phyloP scores from a whole-genome alignment of 2,329 filamentous ascomycete species.

The Fusarium pseudocircinatum region DNA sequence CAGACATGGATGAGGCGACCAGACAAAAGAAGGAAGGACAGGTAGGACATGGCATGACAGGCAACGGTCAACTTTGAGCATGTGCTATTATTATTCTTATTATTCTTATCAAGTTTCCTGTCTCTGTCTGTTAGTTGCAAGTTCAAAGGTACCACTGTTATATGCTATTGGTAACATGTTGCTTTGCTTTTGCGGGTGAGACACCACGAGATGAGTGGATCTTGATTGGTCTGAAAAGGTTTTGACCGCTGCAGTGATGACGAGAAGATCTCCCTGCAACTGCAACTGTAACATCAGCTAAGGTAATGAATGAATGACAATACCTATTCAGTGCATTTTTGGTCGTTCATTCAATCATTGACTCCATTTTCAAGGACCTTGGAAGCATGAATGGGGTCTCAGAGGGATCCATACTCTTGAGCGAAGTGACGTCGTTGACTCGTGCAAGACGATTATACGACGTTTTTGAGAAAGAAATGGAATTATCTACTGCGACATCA shows the following conservation, averaged over 20 bases:
- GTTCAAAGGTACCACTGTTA: not conserved
- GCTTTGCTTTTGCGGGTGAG: conserved; percentile 14
- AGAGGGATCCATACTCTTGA: conserved; percentile 14
- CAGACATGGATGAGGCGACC: not conserved
- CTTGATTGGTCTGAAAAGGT: conserved; percentile 18
- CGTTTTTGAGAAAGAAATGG: not conserved
- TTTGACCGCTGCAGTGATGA: conserved; percentile 14
- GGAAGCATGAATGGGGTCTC: conserved; percentile 13
- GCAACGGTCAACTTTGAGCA: not conserved
- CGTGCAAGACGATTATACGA: not conserved
- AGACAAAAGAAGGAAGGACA: not conserved
- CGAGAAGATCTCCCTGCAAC: conserved; percentile 10
- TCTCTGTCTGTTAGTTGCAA: not conserved
- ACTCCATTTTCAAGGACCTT: not conserved
- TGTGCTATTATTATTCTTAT: not conserved
- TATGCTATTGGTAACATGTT: not conserved
- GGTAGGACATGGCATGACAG: not conserved
- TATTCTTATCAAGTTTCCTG: not conserved
- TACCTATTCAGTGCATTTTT: not conserved
- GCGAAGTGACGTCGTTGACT: conserved; percentile 33
- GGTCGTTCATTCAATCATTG: not conserved
- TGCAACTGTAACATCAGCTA: not conserved
- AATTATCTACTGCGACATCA: not conserved
- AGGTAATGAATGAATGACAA: not conserved
- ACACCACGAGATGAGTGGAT: conserved; percentile 36